Base-by-base conservation (phyloP, 1,284 basidiomycete genomes). In the Fomitopsis pinicola region DNA sequence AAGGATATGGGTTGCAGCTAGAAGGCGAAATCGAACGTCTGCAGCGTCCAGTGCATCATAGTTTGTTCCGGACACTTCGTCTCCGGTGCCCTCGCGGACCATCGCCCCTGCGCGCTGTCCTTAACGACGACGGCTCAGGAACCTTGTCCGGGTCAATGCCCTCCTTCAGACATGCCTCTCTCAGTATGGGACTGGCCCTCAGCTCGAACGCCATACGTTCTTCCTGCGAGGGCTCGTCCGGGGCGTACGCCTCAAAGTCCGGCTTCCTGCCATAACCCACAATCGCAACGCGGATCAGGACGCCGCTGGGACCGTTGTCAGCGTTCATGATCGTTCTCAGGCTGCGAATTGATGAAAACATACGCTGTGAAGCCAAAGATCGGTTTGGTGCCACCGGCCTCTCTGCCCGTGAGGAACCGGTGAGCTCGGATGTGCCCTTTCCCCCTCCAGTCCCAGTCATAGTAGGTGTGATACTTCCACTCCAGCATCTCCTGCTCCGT, bases 341-440 rank as follows among this genome's bases (percentile, higher is more conserved):
- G 28, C 33, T 45, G 44, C 35, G 57, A 50, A 33, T 38, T 44
- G 52, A 54, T 54, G 33, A 10, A 36, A 12, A 80, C 85, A 66
- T 69, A 94, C 91, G 91, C 84, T 55, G 93, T 95, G 15, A 94
- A 75, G 2, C 92, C 92, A 64, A 86, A 92, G 1, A 95, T 85
- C 15, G 92, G 93, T 68, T 92, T 93, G 19, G 92, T 84, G 0
- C 91, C 91, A 17, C 87, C 86, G 5, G 82, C 84, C 72, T 95
- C 92, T 44, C 91, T 76, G 0, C 92, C 92, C 0, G 92, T 95
- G 46, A 94, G 77, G 75, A 95, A 94, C 15, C 81, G 78, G 73
- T 95, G 92, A 68, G 87, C 80, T 26, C 91, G 80, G 14, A 85
- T 69, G n/a, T 64, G 61, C 5, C 74, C 71, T 0, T 61, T 65